Evolutionary conservation across 768 basidiomycete species (phyloP), one percentile per base, ranked within the genome.

Genomic region (Calocybe cyanea): DNA sequence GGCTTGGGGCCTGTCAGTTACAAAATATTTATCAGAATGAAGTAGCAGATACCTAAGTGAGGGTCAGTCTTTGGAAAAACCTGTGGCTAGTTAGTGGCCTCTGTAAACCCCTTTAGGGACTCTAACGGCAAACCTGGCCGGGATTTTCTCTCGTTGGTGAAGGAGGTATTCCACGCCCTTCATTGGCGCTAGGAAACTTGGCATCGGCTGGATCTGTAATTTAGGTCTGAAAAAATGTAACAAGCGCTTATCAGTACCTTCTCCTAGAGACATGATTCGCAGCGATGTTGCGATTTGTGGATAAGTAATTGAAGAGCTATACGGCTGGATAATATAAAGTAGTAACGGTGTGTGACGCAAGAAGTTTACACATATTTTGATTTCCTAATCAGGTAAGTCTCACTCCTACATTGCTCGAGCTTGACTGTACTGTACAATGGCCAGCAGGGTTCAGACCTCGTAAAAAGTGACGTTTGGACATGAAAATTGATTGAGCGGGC

Each of bases 11-110:
- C 35, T n/a, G 28, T n/a, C 35, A 23, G 8, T 9, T 7, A 6
- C 35, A 24, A 4, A 7, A 11, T 5, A 28, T n/a, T n/a, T n/a
- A n/a, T n/a, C 25, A 31, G 17, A 9, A 19, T 43, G 25, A 10
- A 31, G 7, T 20, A 21, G n/a, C 13, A 23, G 51, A 32, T 50
- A 70, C 71, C 65, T 59, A 64, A 58, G 7, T 50, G 57, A 1
- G 71, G 69, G 50, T 75, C 70, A 0, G 68, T 71, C 49, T 70
- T 66, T 0, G 73, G 77, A 48, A 68, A 78, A 4, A 78, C 75
- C 75, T 79, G 38, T 4, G 34, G 14, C 17, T 9, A 17, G 9
- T n/a, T 21, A 14, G 30, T 17, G 15, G 28, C 31, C 19, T 35
- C 6, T 14, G 36, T 13, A 30, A 35, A 11, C 20, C 9, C 21